Evolutionary conservation across 192 early-diverging fungal genomes (phyloP).

Genomic region (Umbelopsis sp.): DNA sequence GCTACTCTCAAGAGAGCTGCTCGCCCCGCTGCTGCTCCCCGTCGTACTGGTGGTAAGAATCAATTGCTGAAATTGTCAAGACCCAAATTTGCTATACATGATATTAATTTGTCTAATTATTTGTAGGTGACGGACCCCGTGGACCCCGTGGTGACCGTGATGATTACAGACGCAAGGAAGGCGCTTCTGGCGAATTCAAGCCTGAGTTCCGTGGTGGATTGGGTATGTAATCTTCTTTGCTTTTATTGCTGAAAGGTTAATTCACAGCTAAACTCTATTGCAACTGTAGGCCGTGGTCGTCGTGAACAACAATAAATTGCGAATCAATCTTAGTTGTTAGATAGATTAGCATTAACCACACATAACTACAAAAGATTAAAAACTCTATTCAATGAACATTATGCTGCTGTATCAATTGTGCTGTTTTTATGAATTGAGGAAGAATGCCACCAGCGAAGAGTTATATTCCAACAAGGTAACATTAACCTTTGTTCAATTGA

Average conservation of each 20-base stretch:
- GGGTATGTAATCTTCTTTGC: constrained; percentile 24
- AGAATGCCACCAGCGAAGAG: too few relatives aligned
- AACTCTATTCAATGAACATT: too few relatives aligned
- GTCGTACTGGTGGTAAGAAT: constrained; percentile 59
- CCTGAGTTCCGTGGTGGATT: constrained; percentile 92
- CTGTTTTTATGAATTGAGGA: too few relatives aligned
- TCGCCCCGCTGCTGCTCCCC: constrained; percentile 67
- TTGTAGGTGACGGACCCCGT: constrained; percentile 70
- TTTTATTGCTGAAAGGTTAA: neutral
- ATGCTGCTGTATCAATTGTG: too few relatives aligned
- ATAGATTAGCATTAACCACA: neutral
- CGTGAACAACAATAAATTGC: too few relatives aligned
- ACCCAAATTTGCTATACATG: too few relatives aligned
- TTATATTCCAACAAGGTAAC: too few relatives aligned
- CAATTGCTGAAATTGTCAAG: neutral
- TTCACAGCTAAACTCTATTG: neutral
- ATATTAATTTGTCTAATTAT: neutral
- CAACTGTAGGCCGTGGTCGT: too few relatives aligned
- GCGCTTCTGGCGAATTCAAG: constrained; percentile 89
- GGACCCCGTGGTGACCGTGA: constrained; percentile 78
- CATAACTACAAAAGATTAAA: neutral
- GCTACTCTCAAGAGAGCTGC: constrained; percentile 95
- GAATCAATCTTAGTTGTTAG: neutral
- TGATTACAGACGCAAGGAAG: constrained; percentile 94
- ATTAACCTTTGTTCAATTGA: too few relatives aligned